Evolutionary conservation across 805 yeast genomes (phyloP).

Genomic region (Wickerhamiella galacta): DNA sequence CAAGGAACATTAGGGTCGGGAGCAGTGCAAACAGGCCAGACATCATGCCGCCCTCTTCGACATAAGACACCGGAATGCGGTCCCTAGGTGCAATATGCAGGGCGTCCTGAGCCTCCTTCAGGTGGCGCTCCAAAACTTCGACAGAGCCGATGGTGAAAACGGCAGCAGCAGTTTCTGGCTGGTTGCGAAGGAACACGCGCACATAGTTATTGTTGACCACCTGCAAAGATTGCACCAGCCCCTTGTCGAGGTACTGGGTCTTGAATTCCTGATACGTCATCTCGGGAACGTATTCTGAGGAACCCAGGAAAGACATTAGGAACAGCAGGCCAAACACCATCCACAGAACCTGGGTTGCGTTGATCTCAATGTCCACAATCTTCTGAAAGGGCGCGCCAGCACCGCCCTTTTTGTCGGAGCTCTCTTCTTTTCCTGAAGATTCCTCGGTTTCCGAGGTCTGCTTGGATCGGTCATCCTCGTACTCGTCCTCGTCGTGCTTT

Average conservation of each 20-base stretch:
- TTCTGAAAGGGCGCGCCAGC: no score
- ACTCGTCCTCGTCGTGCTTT: no score
- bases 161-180: constrained; percentile 30
- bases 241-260: constrained; percentile 57
- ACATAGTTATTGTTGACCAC: constrained; percentile 63
- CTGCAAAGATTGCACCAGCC: constrained; percentile 53
- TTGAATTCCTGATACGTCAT: constrained; percentile 72
- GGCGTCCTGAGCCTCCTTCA: constrained; percentile 54
- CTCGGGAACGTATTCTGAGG: constrained; percentile 16
- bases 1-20: constrained; percentile 68
- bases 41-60: constrained; percentile 48
- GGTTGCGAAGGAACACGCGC: constrained; percentile 15
- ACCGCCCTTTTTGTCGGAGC: no score
- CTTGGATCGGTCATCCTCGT: no score
- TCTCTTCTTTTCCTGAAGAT: no score
- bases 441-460: no score
- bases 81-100: constrained; percentile 50
- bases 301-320: constrained; percentile 12
- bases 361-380: constrained; percentile 14
- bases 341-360: constrained; percentile 15
- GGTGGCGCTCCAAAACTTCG: constrained; percentile 67
- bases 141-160: constrained; percentile 79
- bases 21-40: constrained; percentile 51
- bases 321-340: constrained; percentile 11
- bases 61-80: constrained; percentile 62